Evolutionary conservation across 768 basidiomycete species (phyloP), one percentile per base, ranked within the genome.

Genomic region (Steccherinum ochraceum): DNA sequence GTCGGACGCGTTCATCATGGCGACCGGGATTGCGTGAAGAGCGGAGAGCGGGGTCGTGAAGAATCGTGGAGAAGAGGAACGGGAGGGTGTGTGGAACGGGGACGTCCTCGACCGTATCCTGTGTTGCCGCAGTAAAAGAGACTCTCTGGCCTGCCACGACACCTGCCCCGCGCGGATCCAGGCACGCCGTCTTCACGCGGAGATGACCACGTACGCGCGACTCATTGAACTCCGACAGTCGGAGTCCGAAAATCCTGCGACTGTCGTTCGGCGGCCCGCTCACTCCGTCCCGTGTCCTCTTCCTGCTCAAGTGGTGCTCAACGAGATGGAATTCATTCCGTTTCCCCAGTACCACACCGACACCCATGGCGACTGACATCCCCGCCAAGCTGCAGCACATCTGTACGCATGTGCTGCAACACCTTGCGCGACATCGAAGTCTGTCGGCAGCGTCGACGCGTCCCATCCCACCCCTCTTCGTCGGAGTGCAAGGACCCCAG

Each of bases 401-500:
- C 62, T 59, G 65, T 19, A 51, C 61, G 23, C 76, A 77, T 52
- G 60, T 79, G 40, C 58, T 63, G 19, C n/a, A 39, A 2, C 69
- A 75, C 24, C 59, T 77, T n/a, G 19, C 51, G 27, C 16, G 26
- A 1, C 69, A 72, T 58, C 67, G 66, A 19, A 7, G 5, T 51
- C n/a, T 41, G 21, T n/a, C 23, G 40, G 7, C 45, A 12, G 30
- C 30, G 30, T n/a, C n/a, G n/a, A n/a, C n/a, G n/a, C 30, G 30
- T 35, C 30, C 30, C 30, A 48, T 12, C 11, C 63, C 65, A 20
- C 93, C 94, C 2, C 71, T 96, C 13, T 86, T 96, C 54, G 81
- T 94, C 12, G 93, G 84, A 2, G 62, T 96, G 13, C 94, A 96
- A 69, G 94, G 94, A 0, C 93, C 94, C 0, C 94, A 97, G 67